Evolutionary conservation across 2,329 filamentous ascomycete genomes (phyloP), one percentile per base, ranked within the genome.

Genomic region (Monascus ruber): DNA sequence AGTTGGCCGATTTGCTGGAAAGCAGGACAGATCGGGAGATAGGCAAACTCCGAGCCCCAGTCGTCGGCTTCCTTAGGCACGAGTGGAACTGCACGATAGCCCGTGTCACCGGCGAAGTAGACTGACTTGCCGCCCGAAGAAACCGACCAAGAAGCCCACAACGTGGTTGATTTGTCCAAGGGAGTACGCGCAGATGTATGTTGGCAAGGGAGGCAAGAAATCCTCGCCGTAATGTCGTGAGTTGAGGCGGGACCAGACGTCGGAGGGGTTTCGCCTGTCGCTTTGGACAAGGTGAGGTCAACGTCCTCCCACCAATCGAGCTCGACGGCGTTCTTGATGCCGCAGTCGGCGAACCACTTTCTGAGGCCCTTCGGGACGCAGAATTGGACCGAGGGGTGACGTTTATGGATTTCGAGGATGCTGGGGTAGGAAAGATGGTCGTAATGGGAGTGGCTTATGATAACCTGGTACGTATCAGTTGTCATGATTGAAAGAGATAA

Each of bases 1-100:
- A 79, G 70, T 9, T 75, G 64, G 43, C 86, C 86, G 49, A 94
- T 88, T 57, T 88, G 72, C 43, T 73, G 72, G 66, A 94, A 94
- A 37, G 85, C 83, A 4, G 86, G 85, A 56, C 83, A 87, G 31
- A 69, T 64, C 6, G 85, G 84, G 2, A 56, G 42, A 34, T 78
- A 63, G n/a, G 76, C 67, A 49, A 77, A 78, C 38, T 77, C 73
- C 1, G 74, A 64, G 8, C 68, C 72, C 59, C 84, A 86, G 64
- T 88, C 83, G 58, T 88, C 81, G 43, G 66, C 64, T 28, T 58
- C 71, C 4, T 67, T 57, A 0, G 77, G 70, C 0, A 81, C 53
- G 38, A 71, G 63, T 4, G 81, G 81, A 1, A 93, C 83, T 8
- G 74, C 64, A 41, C 86, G 81, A 63, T 94, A 94, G 36, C 86